Percentiles rank a stretch among this genome's conserved stretches.
These are phyloP conservation scores for Arabidopsis thaliana DNA, from an alignment of 345 rosid species.

Conservation along the genomic window DNA sequence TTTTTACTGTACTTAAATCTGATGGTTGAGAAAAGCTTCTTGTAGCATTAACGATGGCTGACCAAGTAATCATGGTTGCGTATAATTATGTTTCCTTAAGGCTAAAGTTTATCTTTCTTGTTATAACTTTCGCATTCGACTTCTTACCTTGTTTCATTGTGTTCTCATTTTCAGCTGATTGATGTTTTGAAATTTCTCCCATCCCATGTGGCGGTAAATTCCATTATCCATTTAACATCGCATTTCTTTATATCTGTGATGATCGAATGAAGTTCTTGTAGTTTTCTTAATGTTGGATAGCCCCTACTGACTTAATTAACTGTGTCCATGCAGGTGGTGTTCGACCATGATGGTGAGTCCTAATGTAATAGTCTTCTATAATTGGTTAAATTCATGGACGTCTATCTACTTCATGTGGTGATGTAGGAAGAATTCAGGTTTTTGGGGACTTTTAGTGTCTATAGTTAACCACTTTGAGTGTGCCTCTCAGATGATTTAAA, in stretches of 20 bases:
- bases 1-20: constrained; percentile 1
- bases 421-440: not conserved
- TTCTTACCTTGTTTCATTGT: constrained; percentile 16
- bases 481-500: constrained; percentile 5
- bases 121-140: constrained; percentile 20
- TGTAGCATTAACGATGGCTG: constrained; percentile 21
- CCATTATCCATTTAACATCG: constrained; percentile 22
- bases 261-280: constrained; percentile 9
- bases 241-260: constrained; percentile 24
- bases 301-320: constrained; percentile 8
- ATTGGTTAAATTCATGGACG: constrained; percentile 8
- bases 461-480: constrained; percentile 13
- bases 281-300: constrained; percentile 3
- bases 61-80: constrained; percentile 10
- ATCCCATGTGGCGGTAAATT: constrained; percentile 86
- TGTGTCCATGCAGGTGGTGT: constrained; percentile 80
- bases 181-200: constrained; percentile 90
- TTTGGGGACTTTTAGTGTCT: constrained; percentile 4
- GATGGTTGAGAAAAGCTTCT: constrained; percentile 17
- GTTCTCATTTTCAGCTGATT: constrained; percentile 64
- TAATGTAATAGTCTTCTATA: constrained; percentile 4
- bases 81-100: constrained; percentile 11
- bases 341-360: constrained; percentile 96
- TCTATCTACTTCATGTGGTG: constrained; percentile 12
- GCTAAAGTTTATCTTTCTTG: constrained; percentile 7